Evolutionary conservation across 2,329 filamentous ascomycete species (phyloP).

Genomic region (Fusarium austroafricanum): DNA sequence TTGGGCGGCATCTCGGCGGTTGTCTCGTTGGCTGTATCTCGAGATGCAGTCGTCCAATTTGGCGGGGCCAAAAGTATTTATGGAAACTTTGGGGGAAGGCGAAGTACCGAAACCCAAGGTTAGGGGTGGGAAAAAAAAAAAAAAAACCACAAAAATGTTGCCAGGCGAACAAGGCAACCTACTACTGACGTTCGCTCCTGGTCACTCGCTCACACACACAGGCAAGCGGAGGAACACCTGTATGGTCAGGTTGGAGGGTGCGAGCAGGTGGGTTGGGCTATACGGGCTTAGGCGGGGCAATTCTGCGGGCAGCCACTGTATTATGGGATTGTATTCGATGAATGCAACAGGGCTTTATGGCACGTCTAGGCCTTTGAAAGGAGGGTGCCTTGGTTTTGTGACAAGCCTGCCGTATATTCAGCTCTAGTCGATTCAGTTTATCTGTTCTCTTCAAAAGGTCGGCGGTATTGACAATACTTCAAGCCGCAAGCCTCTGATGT

Average conservation of each 20-base stretch:
- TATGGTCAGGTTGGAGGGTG: constrained; percentile 31
- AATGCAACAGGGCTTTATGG: constrained; percentile 32
- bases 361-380: constrained; percentile 35
- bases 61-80: constrained; percentile 31
- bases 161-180: constrained; percentile 32
- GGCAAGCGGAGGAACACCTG: constrained; percentile 20
- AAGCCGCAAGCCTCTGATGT: constrained; percentile 6
- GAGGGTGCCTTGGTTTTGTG: constrained; percentile 17
- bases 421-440: background rate
- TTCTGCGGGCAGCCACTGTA: constrained; percentile 16
- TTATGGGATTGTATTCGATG: no score
- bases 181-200: constrained; percentile 20
- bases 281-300: constrained; percentile 42
- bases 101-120: constrained; percentile 11
- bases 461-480: background rate
- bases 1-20: constrained; percentile 83
- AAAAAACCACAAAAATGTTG: constrained; percentile 13
- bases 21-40: constrained; percentile 30
- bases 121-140: background rate
- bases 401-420: constrained; percentile 2
- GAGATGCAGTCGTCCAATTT: constrained; percentile 39
- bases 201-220: constrained; percentile 12
- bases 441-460: background rate
- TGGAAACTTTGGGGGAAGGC: constrained; percentile 23
- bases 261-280: constrained; percentile 30